Evolutionary conservation across 2,329 filamentous ascomycete species (phyloP).

Genomic region (Monosporascus ibericus): DNA sequence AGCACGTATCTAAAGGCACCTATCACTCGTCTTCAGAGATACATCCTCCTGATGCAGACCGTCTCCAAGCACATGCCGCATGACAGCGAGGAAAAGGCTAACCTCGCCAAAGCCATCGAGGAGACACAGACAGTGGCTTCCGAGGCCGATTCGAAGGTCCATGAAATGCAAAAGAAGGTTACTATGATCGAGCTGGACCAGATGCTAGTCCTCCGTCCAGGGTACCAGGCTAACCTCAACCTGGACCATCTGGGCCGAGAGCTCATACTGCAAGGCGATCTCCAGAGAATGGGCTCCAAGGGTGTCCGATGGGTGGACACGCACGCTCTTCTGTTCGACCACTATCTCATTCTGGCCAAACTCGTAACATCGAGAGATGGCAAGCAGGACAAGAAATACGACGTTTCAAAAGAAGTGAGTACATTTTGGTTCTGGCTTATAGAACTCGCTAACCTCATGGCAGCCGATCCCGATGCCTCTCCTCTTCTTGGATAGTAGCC

Average conservation of each 20-base stretch:
- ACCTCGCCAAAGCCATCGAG: slow-evolving; percentile 75
- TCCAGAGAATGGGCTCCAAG: slow-evolving; percentile 82
- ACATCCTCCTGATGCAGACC: slow-evolving; percentile 74
- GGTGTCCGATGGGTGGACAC: slow-evolving; percentile 92
- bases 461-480: slow-evolving; percentile 93
- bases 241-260: slow-evolving; percentile 90
- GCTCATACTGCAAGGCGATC: slow-evolving; percentile 80
- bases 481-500: slow-evolving; percentile 83
- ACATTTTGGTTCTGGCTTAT: neutral
- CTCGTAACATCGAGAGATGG: slow-evolving; percentile 62
- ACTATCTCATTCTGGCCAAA: slow-evolving; percentile 93
- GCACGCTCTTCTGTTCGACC: slow-evolving; percentile 89
- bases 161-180: slow-evolving; percentile 87
- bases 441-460: slow-evolving; percentile 19
- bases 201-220: slow-evolving; percentile 79
- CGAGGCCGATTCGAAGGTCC: slow-evolving; percentile 89
- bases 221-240: slow-evolving; percentile 85
- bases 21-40: slow-evolving; percentile 87
- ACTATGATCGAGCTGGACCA: slow-evolving; percentile 76
- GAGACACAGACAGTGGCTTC: slow-evolving; percentile 86
- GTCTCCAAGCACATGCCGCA: slow-evolving; percentile 77
- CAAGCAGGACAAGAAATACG: slow-evolving; percentile 75
- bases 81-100: slow-evolving; percentile 85
- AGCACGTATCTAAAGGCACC: slow-evolving; percentile 91
- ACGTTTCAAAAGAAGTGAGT: slow-evolving; percentile 81